Evolutionary conservation across 2,329 filamentous ascomycete species (phyloP), one percentile per base, ranked within the genome.

Genomic region (Cladosporium sphaerospermum): DNA sequence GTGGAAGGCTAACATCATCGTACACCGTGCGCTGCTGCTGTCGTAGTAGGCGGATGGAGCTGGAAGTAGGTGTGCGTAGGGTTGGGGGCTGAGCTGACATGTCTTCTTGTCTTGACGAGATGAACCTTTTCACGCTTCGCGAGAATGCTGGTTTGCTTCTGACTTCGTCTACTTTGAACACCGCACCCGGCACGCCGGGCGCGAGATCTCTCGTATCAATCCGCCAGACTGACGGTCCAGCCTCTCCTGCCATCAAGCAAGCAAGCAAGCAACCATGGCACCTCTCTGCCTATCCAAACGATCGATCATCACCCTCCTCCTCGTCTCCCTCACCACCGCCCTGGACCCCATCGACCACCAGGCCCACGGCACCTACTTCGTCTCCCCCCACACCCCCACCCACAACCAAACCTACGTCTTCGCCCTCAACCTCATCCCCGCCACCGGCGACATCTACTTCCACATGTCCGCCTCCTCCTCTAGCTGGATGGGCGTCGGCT

Each of bases 401-500:
- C 9, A 28, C n/a, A 40, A 40, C 7, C 48, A 51, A 16, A 36
- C 40, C 14, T 51, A 51, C 33, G 40, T 57, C 41, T 62, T 61
- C 52, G 58, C 59, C 19, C 45, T 61, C 49, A 59, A 57, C 28
- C 47, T 56, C 47, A 55, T 57, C 36, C 28, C 47, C 11, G 45
- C 47, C 4, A 54, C 52, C 3, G 44, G 54, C 42, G 60, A 62
- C 23, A 32, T 62, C 32, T 59, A 59, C 55, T 58, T 63, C 50
- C 60, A 63, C 55, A 58, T 63, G 54, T 60, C 60, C n/a, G 57
- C 54, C 3, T 50, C 69, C 11, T 67, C 67, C 8, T 70, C 70
- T 51, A 67, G 64, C 4, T 76, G 73, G 73, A 66, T 73, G 5
- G 72, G 64, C 2, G 65, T 73, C 4, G 73, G 73, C 6, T 69